Conservation (phyloP, 306 rosid species). For the Malus orientalis region DNA sequence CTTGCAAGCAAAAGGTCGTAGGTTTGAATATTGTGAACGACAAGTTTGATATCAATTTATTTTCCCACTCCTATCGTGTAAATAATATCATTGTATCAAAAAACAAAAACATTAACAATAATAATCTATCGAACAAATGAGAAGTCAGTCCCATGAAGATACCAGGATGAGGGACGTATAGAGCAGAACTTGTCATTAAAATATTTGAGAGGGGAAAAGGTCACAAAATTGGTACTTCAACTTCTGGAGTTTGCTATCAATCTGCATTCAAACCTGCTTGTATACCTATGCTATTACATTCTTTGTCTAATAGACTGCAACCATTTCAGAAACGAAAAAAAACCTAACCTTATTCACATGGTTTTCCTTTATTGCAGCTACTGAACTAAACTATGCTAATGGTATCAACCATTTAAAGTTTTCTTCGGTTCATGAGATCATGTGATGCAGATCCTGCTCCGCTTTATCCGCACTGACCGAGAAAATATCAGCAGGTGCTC, state of each 20-base stretch:
- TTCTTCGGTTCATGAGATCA: conserved; percentile 27
- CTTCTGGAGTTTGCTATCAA: background rate
- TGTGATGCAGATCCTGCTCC: conserved; percentile 28
- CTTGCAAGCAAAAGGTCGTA: too few relatives aligned
- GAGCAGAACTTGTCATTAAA: background rate
- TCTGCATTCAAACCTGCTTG: background rate
- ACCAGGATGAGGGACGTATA: background rate
- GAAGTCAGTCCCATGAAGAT: too few relatives aligned
- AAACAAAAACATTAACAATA: background rate
- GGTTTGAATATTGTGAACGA: too few relatives aligned
- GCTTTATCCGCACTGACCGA: conserved; percentile 44
- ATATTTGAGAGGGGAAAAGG: background rate
- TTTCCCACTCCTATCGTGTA: too few relatives aligned
- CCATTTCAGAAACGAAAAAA: background rate
- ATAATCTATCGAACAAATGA: too few relatives aligned
- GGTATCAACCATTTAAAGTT: background rate
- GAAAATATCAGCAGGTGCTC: conserved; percentile 80
- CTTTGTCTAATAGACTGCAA: background rate
- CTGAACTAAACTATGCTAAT: background rate
- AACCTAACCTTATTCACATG: background rate
- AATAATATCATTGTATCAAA: too few relatives aligned
- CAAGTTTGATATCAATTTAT: too few relatives aligned
- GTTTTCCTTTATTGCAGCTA: background rate
- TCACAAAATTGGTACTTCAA: background rate
- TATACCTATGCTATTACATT: background rate